Evolutionary conservation across 805 yeast species (phyloP).

Genomic region (Ogataea dorogensis): DNA sequence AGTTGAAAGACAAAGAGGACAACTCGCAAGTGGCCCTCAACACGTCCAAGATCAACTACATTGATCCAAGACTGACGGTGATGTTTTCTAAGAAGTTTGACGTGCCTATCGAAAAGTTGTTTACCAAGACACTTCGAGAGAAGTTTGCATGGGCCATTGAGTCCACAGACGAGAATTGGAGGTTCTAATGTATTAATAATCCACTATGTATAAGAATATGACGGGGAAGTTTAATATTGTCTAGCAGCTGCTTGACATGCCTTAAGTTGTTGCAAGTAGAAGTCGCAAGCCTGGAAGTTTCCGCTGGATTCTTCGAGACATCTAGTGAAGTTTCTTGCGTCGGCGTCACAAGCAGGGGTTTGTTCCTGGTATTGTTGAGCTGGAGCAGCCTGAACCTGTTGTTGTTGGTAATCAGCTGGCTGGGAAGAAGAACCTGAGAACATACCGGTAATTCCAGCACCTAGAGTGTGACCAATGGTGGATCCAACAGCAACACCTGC

Average conservation of each 20-base stretch:
- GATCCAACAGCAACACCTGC: slow-evolving; percentile 99
- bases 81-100: slow-evolving; percentile 80
- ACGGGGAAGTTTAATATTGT: slow-evolving; percentile 51
- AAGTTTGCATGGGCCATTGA: slow-evolving; percentile 97
- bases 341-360: slow-evolving; percentile 75
- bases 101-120: slow-evolving; percentile 90
- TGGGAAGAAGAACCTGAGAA: slow-evolving; percentile 74
- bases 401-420: slow-evolving; percentile 39
- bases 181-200: slow-evolving; percentile 45
- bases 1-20: slow-evolving; percentile 88
- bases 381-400: slow-evolving; percentile 28
- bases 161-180: slow-evolving; percentile 85
- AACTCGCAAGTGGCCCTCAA: slow-evolving; percentile 91
- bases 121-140: slow-evolving; percentile 86
- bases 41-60: slow-evolving; percentile 91
- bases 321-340: slow-evolving; percentile 92
- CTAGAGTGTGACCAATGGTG: slow-evolving; percentile 93
- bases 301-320: slow-evolving; percentile 93
- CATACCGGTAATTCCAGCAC: slow-evolving; percentile 89
- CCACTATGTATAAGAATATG: slow-evolving; percentile 17
- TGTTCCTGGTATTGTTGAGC: slow-evolving; percentile 36
- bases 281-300: slow-evolving; percentile 95
- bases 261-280: slow-evolving; percentile 93
- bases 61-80: slow-evolving; percentile 89
- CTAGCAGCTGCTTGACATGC: slow-evolving; percentile 95